phyloP scores from a whole-genome alignment of 495 filamentous ascomycete species.

The Aspergillus campestris region DNA sequence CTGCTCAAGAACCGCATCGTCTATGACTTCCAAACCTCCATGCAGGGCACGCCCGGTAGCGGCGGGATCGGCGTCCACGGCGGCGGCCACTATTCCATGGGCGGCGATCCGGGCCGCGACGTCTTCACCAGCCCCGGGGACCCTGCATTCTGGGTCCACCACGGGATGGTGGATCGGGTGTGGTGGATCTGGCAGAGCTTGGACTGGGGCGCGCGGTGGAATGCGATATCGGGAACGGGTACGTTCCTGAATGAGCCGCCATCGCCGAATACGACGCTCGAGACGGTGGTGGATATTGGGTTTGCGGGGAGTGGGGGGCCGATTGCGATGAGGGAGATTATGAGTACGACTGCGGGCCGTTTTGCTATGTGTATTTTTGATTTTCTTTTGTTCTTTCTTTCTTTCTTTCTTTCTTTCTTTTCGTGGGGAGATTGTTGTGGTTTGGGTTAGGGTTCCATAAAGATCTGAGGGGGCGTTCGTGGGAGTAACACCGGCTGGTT shows the following conservation, averaged over 20 bases:
- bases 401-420: too few relatives aligned
- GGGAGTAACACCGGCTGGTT: too few relatives aligned
- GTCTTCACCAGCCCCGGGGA: conserved; percentile 53
- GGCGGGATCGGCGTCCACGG: conserved; percentile 50
- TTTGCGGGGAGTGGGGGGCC: conserved; percentile 23
- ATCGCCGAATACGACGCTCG: conserved; percentile 39
- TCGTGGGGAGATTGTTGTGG: too few relatives aligned
- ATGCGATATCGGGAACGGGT: conserved; percentile 43
- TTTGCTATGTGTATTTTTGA: conserved; percentile 49
- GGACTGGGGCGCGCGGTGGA: conserved; percentile 36
- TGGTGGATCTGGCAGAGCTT: conserved; percentile 66
- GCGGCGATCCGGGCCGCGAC: conserved; percentile 53
- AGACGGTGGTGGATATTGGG: conserved; percentile 36
- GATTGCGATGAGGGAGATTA: conserved; percentile 35
- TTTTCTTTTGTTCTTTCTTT: background rate
- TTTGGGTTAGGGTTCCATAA: too few relatives aligned
- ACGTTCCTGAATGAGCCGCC: conserved; percentile 49
- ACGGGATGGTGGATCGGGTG: conserved; percentile 59
- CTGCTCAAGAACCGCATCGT: conserved; percentile 38
- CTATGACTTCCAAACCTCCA: conserved; percentile 42
- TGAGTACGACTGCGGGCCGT: conserved; percentile 44
- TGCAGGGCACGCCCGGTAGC: conserved; percentile 42
- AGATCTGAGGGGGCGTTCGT: too few relatives aligned
- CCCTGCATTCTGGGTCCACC: conserved; percentile 62
- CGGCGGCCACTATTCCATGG: conserved; percentile 56